Conservation (phyloP, 1,139 yeast species). For the Debaryomycetaceae sp. region DNA sequence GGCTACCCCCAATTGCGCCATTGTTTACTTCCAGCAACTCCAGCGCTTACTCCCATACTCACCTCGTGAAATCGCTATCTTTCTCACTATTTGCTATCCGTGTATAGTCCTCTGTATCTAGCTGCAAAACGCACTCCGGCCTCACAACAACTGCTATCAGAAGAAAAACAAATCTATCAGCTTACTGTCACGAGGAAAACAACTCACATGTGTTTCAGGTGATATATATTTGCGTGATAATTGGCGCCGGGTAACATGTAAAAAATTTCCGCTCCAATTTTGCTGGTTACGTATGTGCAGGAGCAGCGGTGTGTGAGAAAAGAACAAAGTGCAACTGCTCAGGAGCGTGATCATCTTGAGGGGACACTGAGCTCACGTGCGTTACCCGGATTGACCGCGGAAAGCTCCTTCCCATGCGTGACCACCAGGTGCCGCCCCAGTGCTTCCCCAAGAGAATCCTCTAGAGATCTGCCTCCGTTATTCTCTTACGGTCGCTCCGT, state of each 20-base stretch:
- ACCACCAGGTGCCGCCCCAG: too few relatives aligned
- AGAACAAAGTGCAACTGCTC: too few relatives aligned
- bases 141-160: slow-evolving; percentile 1
- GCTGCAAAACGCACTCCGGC: not conserved
- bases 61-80: not conserved
- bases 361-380: too few relatives aligned
- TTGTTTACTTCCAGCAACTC: not conserved
- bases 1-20: not conserved
- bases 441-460: too few relatives aligned
- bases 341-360: too few relatives aligned
- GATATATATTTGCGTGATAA: slow-evolving; percentile 12
- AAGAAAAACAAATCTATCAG: not conserved
- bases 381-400: too few relatives aligned
- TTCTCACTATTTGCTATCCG: not conserved
- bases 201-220: slow-evolving; percentile 31
- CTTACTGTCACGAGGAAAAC: slow-evolving; percentile 23
- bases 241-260: slow-evolving; percentile 11
- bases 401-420: too few relatives aligned
- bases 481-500: too few relatives aligned
- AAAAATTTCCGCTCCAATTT: not conserved
- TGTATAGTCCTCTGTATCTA: slow-evolving; percentile 1
- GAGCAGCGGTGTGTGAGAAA: too few relatives aligned
- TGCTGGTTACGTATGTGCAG: not conserved
- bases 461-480: too few relatives aligned
- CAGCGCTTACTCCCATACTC: slow-evolving; percentile 1